Percentiles rank a stretch among this genome's conserved stretches.
Conservation (phyloP, 2,329 filamentous ascomycete genomes). For the Septoria petroselini region DNA sequence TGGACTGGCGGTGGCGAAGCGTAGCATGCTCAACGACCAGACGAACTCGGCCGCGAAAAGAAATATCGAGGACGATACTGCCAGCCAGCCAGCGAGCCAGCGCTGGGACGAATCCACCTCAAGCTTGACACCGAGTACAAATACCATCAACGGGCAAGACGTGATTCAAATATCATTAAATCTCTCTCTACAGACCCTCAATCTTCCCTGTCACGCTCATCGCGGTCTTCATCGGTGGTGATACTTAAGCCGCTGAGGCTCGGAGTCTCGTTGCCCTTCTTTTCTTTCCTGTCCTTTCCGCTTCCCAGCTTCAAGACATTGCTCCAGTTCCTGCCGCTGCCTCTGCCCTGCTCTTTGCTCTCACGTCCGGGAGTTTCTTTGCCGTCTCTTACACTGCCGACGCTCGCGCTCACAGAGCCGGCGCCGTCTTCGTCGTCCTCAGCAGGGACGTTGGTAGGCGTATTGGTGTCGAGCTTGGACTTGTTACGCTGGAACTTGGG, state of each 20-base stretch:
- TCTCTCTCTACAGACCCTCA: background rate
- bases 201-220: slow-evolving; percentile 15
- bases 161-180: too few species aligned
- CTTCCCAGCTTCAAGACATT: slow-evolving; percentile 45
- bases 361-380: slow-evolving; percentile 31
- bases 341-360: slow-evolving; percentile 38
- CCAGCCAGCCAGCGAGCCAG: too few species aligned
- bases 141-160: too few species aligned
- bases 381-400: slow-evolving; percentile 37
- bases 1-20: slow-evolving; percentile 59
- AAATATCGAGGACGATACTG: too few species aligned
- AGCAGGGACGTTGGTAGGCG: slow-evolving; percentile 26
- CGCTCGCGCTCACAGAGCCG: slow-evolving; percentile 29
- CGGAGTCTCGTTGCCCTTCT: slow-evolving; percentile 42
- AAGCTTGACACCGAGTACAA: too few species aligned
- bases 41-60: background rate
- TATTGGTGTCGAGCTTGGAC: slow-evolving; percentile 32
- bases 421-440: slow-evolving; percentile 41
- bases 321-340: slow-evolving; percentile 45
- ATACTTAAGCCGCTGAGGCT: slow-evolving; percentile 47
- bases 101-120: too few species aligned
- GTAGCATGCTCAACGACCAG: slow-evolving; percentile 42
- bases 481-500: slow-evolving; percentile 41
- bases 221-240: slow-evolving; percentile 28
- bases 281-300: slow-evolving; percentile 26